Evolutionary conservation across 441 rosid species (phyloP).

Genomic region (Eugenia klotzschiana): DNA sequence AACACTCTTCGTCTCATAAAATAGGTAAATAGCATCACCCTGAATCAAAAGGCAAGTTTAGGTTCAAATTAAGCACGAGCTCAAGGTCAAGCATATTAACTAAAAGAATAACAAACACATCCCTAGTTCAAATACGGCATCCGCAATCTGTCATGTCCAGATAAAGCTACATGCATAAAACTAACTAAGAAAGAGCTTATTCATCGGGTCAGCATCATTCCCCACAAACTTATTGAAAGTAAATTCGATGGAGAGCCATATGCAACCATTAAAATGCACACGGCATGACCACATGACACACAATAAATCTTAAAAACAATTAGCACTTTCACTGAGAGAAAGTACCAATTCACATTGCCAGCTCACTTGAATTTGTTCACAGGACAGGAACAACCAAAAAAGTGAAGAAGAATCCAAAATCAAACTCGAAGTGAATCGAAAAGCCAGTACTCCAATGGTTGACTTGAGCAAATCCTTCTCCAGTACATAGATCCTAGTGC

Average conservation of each 20-base stretch:
- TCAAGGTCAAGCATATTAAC: neutral
- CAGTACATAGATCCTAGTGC: neutral
- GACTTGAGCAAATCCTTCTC: neutral
- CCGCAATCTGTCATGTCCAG: neutral
- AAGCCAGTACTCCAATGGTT: neutral
- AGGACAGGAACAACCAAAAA: neutral
- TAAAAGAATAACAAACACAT: neutral
- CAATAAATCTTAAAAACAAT: neutral
- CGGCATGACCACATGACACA: neutral
- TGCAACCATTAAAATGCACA: neutral
- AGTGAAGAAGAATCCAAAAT: neutral
- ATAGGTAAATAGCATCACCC: slow-evolving; percentile 63
- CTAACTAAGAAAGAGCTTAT: neutral
- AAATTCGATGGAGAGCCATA: neutral
- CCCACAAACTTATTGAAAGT: neutral
- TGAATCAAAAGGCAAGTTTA: slow-evolving; percentile 14
- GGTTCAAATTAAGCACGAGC: neutral
- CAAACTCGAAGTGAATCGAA: neutral
- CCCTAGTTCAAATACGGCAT: neutral
- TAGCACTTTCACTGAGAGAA: neutral
- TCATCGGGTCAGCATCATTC: neutral
- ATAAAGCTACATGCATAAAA: neutral
- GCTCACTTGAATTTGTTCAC: neutral
- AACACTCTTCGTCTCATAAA: slow-evolving; percentile 73
- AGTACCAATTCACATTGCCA: neutral